Evolutionary conservation across 371 early-diverging fungal genomes (phyloP), one percentile per base, ranked within the genome.

Genomic region (Gilbertella persicaria): DNA sequence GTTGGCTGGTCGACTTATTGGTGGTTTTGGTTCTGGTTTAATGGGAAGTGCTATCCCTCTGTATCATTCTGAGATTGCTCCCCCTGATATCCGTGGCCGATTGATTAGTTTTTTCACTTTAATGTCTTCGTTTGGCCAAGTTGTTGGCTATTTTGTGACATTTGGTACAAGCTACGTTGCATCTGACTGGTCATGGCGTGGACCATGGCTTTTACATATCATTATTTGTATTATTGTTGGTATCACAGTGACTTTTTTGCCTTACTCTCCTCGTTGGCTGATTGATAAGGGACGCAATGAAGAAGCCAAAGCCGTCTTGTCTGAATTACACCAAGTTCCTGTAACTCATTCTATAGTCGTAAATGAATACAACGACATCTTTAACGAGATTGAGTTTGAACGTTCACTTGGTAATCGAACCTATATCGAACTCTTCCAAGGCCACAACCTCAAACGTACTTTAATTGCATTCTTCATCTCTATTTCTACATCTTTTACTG

Each of bases 1-100:
- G 23, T 48, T 69, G 10, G 53, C 63, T 8, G 75, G 78, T 10
- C 60, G 75, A 20, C 44, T 70, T 17, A 41, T 72, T 13, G 64
- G 54, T 46, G 79, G 79, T 7, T 56, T 74, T 30, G 78, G 78
- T 26, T 57, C 67, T 37, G 78, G 78, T 14, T 43, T 74, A 10
- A 72, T 78, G 71, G 64, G 63, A 26, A 69, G 66, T 40, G 65
- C 62, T 3, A 61, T 72, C 21, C 69, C 72, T 16, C 46, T 72
- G 3, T 72, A 78, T 30, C 73, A 70, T 38, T 72, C 78, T n/a
- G 78, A 74, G 39, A 75, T 96, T 14, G 86, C 96, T n/a, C 89
- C 96, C 23, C 73, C 89, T 19, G 76, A 83, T 21, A 72, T 75
- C 30, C 71, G 79, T 50, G 79, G 75, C 24, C 65, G 73, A 8